A percentile compares a stretch with the other conserved stretches of the same genome.
Conservation (phyloP, 1,284 basidiomycete species). For the Austropuccinia psidii region DNA sequence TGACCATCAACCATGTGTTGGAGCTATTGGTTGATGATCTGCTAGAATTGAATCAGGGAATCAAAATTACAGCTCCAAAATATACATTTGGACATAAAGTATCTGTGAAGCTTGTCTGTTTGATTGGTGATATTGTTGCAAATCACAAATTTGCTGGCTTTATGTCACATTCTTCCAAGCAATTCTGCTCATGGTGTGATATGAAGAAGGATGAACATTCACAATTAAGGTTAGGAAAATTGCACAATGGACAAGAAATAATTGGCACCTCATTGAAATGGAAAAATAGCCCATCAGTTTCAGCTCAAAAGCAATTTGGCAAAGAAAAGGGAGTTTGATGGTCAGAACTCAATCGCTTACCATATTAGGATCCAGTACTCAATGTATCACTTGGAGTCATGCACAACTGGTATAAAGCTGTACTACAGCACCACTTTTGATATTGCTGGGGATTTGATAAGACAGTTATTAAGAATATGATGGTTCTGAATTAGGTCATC, state of each 20-base stretch:
- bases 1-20: neutral
- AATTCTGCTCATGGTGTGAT: neutral
- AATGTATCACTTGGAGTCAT: neutral
- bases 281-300: neutral
- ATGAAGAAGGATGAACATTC: neutral
- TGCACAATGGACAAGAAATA: neutral
- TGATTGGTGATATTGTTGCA: neutral
- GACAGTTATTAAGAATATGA: neutral
- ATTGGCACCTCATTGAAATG: neutral
- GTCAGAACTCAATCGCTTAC: neutral
- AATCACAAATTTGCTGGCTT: constrained; percentile 3
- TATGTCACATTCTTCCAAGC: neutral
- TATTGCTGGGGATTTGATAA: neutral
- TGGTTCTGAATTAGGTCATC: neutral
- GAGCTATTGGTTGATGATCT: neutral
- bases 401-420: neutral
- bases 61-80: neutral
- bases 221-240: neutral
- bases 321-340: neutral
- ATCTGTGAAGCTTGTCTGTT: neutral
- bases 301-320: neutral
- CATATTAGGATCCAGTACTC: neutral
- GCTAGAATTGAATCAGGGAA: neutral
- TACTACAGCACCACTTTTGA: neutral
- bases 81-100: neutral